Base-by-base conservation (phyloP, 768 basidiomycete species). In the Neoboletus subvelutipes region DNA sequence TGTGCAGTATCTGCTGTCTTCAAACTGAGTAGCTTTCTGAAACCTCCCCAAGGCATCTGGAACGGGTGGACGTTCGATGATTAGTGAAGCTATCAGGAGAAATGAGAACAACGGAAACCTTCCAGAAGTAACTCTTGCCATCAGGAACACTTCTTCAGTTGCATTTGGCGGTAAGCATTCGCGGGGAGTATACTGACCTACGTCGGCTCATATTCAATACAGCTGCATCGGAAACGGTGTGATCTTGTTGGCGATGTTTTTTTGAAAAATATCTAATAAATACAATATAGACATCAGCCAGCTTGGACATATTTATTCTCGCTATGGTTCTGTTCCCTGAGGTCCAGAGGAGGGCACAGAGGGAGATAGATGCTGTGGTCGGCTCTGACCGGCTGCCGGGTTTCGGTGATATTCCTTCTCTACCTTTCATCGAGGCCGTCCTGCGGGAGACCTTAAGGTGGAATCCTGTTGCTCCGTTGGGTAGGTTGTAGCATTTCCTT, bases 191-290 rank as follows among this genome's bases (percentile, higher is more conserved):
- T 47, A 22, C n/a, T 15, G 5, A 34, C n/a, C 1, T 28, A 22
- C 3, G 18, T 37, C 45, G 40, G 13, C 45, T 69, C 26, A 62
- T 26, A 22, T 33, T 29, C 20, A 5, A 48, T 52, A 5, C 42
- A 71, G 68, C 67, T 49, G 68, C 53, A 1, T 66, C 64, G 26
- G 69, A 70, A 41, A 66, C 69, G n/a, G n/a, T 28, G 68, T 70
- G 45, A 37, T 39, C n/a, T 22, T 43, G 33, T 53, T 36, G 8
- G 17, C 17, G 45, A 5, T 2, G 5, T 12, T 11, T 40, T 28
- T 40, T 20, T 12, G 15, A 6, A 26, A 41, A 49, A 8, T n/a
- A 52, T 31, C 45, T 60, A 11, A 64, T 18, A 15, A 26, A 2
- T 39, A 17, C 2, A 29, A 37, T 42, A 17, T 20, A 70, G 68